Base-by-base conservation (phyloP, 257 asterid genomes). In the Gynochthodes officinalis region DNA sequence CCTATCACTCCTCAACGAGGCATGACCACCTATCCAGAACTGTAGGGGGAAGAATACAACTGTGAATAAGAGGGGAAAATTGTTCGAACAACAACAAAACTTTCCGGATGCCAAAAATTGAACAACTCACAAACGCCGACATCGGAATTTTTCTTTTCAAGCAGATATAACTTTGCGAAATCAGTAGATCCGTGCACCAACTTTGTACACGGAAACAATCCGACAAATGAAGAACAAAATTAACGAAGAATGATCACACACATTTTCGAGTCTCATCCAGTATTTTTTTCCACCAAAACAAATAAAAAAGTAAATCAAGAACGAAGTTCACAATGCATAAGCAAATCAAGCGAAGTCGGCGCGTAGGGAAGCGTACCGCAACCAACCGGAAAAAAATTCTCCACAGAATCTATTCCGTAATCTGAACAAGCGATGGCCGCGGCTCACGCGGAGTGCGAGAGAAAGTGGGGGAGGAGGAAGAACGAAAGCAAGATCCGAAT, bases 401-500 rank as follows among this genome's bases (percentile, higher is more conserved):
- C 75, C 11, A 32, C 40, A 37, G 42, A 75, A 68, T 67, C 69
- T 14, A 53, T 15, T n/a, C 27, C 6, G 57, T 25, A 53, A 73
- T 39, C 66, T 42, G 59, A 32, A 48, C 68, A 21, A 40, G 48
- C 14, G 67, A 62, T 63, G 49, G 67, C 28, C 68, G 7, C 68
- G 49, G 68, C 21, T 9, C 14, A 14, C 25, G 3, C 23, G 1
- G 1, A 13, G 33, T 7, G 3, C 43, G 44, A 7, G 2, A 15
- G 37, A 19, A 13, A n/a, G n/a, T n/a, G n/a, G n/a, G n/a, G n/a
- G 28, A 8, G 30, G 27, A 11, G 7, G 13, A 5, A 23, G 42
- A 40, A 11, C 50, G 69, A 18, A 39, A 39, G 32, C 77, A 67
- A 72, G 81, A 77, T 72, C 81, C 81, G 55, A 59, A 33, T 64